Conservation (phyloP, 2,329 filamentous ascomycete genomes). For the Curvularia eragrostidis region DNA sequence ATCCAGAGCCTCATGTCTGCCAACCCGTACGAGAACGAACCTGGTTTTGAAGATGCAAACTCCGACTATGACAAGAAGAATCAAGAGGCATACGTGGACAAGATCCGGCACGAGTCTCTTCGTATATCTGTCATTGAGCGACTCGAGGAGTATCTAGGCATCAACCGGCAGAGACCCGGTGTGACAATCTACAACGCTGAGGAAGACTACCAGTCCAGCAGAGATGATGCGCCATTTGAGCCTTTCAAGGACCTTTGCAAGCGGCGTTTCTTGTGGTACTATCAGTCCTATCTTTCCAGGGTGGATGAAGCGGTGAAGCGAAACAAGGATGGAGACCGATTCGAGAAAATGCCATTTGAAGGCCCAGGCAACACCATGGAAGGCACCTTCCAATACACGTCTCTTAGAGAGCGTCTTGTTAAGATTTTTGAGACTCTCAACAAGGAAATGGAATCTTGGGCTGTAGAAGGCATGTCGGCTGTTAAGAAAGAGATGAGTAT, state of each 20-base stretch:
- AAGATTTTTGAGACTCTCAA: conserved; percentile 74
- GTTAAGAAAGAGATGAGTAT: conserved; percentile 74
- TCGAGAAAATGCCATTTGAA: conserved; percentile 90
- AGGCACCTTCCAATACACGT: conserved; percentile 81
- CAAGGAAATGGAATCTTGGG: conserved; percentile 75
- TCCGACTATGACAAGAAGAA: conserved; percentile 72
- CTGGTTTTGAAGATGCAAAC: conserved; percentile 83
- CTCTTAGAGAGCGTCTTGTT: conserved; percentile 72
- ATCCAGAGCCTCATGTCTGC: conserved; percentile 95
- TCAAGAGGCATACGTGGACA: conserved; percentile 77
- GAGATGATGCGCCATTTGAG: conserved; percentile 71
- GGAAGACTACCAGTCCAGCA: conserved; percentile 54
- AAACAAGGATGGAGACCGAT: conserved; percentile 68
- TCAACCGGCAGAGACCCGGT: conserved; percentile 55
- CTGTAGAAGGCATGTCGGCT: conserved; percentile 67
- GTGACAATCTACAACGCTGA: conserved; percentile 59
- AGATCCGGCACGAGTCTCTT: conserved; percentile 92
- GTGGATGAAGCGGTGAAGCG: conserved; percentile 70
- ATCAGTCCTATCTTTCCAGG: conserved; percentile 79
- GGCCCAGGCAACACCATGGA: conserved; percentile 78
- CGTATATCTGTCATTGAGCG: conserved; percentile 85
- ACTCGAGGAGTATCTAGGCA: conserved; percentile 77
- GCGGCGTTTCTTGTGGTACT: conserved; percentile 94
- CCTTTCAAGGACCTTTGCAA: conserved; percentile 92
- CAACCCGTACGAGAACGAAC: conserved; percentile 96